A percentile compares a stretch with the other conserved stretches of the same genome.
phyloP scores from a whole-genome alignment of 1,139 yeast species.

The Saccharomycopsis hybrid region DNA sequence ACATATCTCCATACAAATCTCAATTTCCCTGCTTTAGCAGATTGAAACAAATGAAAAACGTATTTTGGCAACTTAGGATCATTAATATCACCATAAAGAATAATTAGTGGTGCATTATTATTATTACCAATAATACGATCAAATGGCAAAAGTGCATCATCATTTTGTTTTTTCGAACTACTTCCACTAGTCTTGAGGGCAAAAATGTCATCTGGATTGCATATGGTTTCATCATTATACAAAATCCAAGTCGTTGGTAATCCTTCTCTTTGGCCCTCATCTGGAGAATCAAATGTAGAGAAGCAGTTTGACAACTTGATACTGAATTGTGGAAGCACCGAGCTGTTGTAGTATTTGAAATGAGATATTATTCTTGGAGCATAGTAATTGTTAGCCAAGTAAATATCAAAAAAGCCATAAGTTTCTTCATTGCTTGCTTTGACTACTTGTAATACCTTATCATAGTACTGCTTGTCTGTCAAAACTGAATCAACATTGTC shows the following conservation, averaged over 20 bases:
- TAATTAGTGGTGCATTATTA: constrained; percentile 36
- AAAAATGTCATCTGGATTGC: constrained; percentile 61
- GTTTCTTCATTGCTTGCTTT: constrained; percentile 28
- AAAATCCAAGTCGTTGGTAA: constrained; percentile 44
- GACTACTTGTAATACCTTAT: too few species aligned
- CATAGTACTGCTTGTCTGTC: constrained; percentile 37
- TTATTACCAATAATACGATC: constrained; percentile 56
- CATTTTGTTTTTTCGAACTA: constrained; percentile 25
- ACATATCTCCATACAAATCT: constrained; percentile 71
- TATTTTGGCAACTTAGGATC: constrained; percentile 46
- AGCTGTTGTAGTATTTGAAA: constrained; percentile 41
- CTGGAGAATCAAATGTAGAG: constrained; percentile 3
- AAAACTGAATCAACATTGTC: constrained; percentile 28
- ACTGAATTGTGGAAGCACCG: constrained; percentile 27
- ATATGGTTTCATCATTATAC: constrained; percentile 48
- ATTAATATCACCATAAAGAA: constrained; percentile 48
- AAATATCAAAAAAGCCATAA: constrained; percentile 37
- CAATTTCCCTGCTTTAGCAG: constrained; percentile 59
- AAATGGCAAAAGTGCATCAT: constrained; percentile 32
- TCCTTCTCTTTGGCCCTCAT: constrained; percentile 18
- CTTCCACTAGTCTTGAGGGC: constrained; percentile 48
- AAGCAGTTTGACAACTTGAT: constrained; percentile 23
- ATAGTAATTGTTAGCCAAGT: constrained; percentile 45
- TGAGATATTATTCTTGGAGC: constrained; percentile 65
- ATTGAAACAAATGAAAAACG: constrained; percentile 51